A percentile compares a stretch with the other conserved stretches of the same genome.
These are phyloP conservation scores for Cornus suecica DNA, from an alignment of 148 eudicot genomes.

Conservation along the genomic window DNA sequence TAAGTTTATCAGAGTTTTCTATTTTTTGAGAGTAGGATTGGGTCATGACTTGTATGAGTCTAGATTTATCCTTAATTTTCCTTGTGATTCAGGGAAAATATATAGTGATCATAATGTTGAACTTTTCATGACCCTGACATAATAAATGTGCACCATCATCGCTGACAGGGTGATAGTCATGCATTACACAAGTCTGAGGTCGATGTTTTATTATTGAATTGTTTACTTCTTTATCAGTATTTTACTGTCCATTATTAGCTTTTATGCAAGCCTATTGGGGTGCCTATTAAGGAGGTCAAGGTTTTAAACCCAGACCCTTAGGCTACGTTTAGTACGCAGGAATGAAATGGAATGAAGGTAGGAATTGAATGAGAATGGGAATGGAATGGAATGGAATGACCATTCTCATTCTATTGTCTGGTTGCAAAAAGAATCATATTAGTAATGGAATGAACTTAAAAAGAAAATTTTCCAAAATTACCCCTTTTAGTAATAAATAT, in stretches of 20 bases:
- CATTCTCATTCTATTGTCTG: too few relatives aligned
- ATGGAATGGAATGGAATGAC: too few relatives aligned
- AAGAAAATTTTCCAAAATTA: too few relatives aligned
- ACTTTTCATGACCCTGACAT: background rate
- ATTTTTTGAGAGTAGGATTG: background rate
- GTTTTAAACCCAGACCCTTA: too few relatives aligned
- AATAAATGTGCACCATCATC: background rate
- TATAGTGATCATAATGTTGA: background rate
- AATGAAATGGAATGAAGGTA: too few relatives aligned
- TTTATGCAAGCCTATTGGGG: background rate
- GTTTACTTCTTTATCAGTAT: too few relatives aligned
- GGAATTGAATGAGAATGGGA: too few relatives aligned
- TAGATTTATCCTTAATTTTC: background rate
- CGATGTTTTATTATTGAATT: too few relatives aligned
- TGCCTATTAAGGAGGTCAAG: background rate
- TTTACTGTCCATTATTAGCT: background rate
- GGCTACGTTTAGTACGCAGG: too few relatives aligned
- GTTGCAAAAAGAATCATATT: too few relatives aligned
- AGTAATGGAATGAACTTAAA: too few relatives aligned
- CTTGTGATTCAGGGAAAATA: background rate
- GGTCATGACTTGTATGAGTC: background rate
- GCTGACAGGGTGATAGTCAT: background rate
- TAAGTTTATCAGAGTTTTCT: background rate
- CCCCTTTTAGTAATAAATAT: too few relatives aligned
- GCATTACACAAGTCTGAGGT: background rate